A percentile compares a stretch with the other conserved stretches of the same genome.
Conservation (phyloP, 2,329 filamentous ascomycete genomes). For the Fusarium sp. region DNA sequence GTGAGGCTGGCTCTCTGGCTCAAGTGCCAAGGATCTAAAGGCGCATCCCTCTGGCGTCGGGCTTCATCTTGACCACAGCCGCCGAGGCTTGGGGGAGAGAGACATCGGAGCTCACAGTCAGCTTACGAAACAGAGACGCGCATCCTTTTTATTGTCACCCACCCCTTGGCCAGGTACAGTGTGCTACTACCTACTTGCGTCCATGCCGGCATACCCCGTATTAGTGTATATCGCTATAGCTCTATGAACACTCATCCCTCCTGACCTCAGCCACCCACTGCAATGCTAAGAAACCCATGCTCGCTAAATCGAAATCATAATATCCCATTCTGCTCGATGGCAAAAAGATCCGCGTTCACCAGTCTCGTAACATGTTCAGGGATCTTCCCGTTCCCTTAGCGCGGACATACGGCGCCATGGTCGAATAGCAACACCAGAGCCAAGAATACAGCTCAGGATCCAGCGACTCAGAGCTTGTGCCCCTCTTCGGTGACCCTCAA, state of each 20-base stretch:
- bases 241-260: slow-evolving; percentile 1
- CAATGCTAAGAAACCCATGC: slow-evolving; percentile 12
- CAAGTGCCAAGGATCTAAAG: slow-evolving; percentile 19
- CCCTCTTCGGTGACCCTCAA: slow-evolving; percentile 30
- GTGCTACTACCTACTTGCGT: background rate
- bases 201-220: slow-evolving; percentile 8
- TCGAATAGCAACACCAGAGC: slow-evolving; percentile 14
- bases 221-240: slow-evolving; percentile 11
- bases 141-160: slow-evolving; percentile 2
- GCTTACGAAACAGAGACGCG: background rate
- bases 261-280: slow-evolving; percentile 12
- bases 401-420: slow-evolving; percentile 19
- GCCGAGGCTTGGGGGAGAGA: background rate
- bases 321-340: slow-evolving; percentile 3
- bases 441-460: slow-evolving; percentile 16
- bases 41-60: slow-evolving; percentile 14
- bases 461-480: slow-evolving; percentile 5
- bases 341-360: slow-evolving; percentile 11
- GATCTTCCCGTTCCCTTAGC: slow-evolving; percentile 27
- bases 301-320: slow-evolving; percentile 14
- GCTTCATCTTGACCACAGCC: background rate
- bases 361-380: slow-evolving; percentile 15
- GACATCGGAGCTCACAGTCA: slow-evolving; percentile 1
- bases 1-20: slow-evolving; percentile 36
- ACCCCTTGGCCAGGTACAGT: background rate